Percentiles rank a stretch among this genome's conserved stretches.
phyloP scores from a whole-genome alignment of 2,329 filamentous ascomycete genomes.

The Xenosphaeropsis pyriputrescens region DNA sequence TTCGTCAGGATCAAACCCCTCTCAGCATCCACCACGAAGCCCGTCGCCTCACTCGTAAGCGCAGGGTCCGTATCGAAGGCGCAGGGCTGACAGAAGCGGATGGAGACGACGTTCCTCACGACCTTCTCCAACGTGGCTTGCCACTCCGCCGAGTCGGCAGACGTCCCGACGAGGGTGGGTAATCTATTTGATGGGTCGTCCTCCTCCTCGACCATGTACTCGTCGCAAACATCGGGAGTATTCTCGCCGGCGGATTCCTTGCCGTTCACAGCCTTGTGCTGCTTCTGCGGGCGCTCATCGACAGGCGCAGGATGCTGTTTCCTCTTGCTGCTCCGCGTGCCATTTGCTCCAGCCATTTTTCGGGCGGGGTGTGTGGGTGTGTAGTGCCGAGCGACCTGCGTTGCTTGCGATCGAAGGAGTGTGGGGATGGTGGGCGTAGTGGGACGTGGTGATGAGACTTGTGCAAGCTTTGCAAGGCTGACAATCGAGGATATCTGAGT shows the following conservation, averaged over 20 bases:
- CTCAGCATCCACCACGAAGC: constrained; percentile 93
- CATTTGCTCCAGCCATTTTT: constrained; percentile 15
- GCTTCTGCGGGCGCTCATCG: constrained; percentile 17
- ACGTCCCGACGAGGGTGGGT: constrained; percentile 28
- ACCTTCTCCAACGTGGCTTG: constrained; percentile 90
- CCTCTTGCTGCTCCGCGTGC: constrained; percentile 14
- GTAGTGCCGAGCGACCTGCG: neutral
- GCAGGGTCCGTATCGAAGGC: constrained; percentile 97
- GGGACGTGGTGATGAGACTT: neutral
- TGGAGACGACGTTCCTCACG: constrained; percentile 92
- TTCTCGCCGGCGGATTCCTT: constrained; percentile 19
- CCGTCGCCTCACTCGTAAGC: constrained; percentile 87
- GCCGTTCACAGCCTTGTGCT: constrained; percentile 16
- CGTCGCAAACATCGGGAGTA: constrained; percentile 13
- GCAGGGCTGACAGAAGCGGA: constrained; percentile 95
- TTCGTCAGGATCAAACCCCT: constrained; percentile 76
- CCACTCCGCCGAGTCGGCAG: constrained; percentile 70
- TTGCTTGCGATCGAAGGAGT: neutral
- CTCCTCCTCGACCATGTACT: constrained; percentile 17
- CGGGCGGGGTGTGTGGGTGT: neutral
- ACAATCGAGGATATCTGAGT: neutral
- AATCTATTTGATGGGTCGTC: constrained; percentile 20
- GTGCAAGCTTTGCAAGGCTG: neutral
- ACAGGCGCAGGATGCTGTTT: constrained; percentile 15
- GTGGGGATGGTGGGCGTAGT: neutral